These are phyloP conservation scores for Gomphus bonarii DNA, from an alignment of 1,284 basidiomycete species.

Conservation along the genomic window DNA sequence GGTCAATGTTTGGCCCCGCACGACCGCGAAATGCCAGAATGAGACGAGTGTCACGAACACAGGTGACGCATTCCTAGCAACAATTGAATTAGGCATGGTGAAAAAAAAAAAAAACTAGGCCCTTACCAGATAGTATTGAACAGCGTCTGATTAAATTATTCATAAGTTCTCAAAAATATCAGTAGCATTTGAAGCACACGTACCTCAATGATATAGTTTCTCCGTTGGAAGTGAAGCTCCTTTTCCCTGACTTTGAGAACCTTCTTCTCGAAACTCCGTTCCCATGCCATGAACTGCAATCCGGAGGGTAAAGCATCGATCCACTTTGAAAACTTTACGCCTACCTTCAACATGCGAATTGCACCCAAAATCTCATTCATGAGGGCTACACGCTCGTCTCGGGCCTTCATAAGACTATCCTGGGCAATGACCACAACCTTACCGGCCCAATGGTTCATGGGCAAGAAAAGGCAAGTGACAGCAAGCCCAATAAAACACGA, in stretches of 20 bases:
- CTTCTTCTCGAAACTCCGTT: conserved; percentile 75
- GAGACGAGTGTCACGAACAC: conserved; percentile 68
- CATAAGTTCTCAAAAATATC: not conserved
- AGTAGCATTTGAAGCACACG: conserved; percentile 3
- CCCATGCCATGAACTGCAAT: conserved; percentile 85
- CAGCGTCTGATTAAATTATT: conserved; percentile 29
- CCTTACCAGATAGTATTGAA: conserved; percentile 77
- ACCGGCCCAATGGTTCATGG: conserved; percentile 80
- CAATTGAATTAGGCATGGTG: too few relatives aligned
- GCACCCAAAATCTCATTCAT: conserved; percentile 92
- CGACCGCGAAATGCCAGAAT: conserved; percentile 77
- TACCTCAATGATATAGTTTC: conserved; percentile 82
- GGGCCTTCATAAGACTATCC: conserved; percentile 85
- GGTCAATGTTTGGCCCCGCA: conserved; percentile 58
- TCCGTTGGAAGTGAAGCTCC: conserved; percentile 74
- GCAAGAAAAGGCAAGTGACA: conserved; percentile 76
- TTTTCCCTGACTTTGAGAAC: conserved; percentile 67
- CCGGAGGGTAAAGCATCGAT: not conserved
- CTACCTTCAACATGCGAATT: conserved; percentile 87
- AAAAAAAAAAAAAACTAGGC: too few relatives aligned
- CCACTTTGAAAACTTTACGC: not conserved
- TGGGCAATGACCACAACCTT: conserved; percentile 78
- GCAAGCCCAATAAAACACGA: conserved; percentile 77
- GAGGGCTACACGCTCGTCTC: conserved; percentile 80
- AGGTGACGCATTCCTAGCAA: conserved; percentile 58